Conservation (phyloP, 371 early-diverging fungal species). For the Mucor irregularis region DNA sequence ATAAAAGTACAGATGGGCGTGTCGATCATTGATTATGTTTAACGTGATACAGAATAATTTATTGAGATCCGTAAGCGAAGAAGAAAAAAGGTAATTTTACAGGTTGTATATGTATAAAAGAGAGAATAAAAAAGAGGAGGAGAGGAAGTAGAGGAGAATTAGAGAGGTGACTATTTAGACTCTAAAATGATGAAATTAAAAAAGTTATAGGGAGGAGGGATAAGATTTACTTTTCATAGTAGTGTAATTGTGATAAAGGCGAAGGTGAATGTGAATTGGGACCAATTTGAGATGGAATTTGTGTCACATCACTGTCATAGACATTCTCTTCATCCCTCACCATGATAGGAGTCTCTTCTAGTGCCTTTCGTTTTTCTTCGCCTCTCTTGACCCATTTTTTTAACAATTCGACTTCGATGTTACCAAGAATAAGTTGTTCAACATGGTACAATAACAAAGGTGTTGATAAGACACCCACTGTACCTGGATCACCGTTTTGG, state of each 20-base stretch:
- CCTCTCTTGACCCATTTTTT: conserved; percentile 27
- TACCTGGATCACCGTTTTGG: conserved; percentile 44
- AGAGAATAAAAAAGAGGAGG: background rate
- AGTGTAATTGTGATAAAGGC: conserved; percentile 20
- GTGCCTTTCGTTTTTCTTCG: background rate
- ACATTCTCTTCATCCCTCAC: conserved; percentile 21
- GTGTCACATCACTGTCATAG: conserved; percentile 19
- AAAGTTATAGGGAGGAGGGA: background rate
- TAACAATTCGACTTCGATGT: conserved; percentile 29
- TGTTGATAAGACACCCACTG: conserved; percentile 63
- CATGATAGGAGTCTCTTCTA: conserved; percentile 1
- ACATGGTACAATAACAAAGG: conserved; percentile 77
- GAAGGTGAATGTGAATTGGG: conserved; percentile 16
- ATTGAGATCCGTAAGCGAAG: background rate
- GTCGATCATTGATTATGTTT: no score
- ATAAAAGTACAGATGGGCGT: no score
- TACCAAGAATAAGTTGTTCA: conserved; percentile 63
- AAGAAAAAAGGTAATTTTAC: background rate
- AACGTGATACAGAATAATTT: background rate
- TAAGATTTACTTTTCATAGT: conserved; percentile 10
- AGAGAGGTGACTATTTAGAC: background rate
- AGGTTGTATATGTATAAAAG: background rate
- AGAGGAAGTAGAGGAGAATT: background rate
- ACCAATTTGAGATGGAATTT: conserved; percentile 12
- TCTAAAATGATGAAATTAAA: no score